Base-by-base conservation (phyloP, 2,329 filamentous ascomycete species). In the Penicillium sp. region DNA sequence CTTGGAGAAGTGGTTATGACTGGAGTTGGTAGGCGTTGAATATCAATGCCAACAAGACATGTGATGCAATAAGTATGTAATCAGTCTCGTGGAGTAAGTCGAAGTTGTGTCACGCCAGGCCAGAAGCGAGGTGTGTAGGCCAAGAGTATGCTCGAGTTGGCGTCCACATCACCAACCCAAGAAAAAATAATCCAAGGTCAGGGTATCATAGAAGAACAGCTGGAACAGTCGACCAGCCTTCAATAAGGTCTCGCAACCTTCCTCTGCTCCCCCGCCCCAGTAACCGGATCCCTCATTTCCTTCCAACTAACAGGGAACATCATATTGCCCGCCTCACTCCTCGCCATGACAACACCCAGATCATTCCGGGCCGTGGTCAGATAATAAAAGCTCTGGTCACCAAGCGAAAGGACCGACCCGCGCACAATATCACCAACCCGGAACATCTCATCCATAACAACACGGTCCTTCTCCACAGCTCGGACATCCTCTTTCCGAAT, bases 271-370 rank as follows among this genome's bases (percentile, higher is more conserved):
- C 84, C 88, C 50, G 83, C 74, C 3, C 92, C 93, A 7, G 90
- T 96, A 72, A 90, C 87, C 0, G 89, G 88, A 81, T 98, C 94
- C 73, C 87, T 86, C 81, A 96, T 96, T 80, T 98, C 94, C 81
- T 90, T 96, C 95, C 95, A 99, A 78, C 89, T 96, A 59, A 96
- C 86, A 1, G 95, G 94, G 72, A 91, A 90, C 93, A 98, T 96
- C 70, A 91, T 86, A 78, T 96, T 94, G 1, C 93, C 93, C 2
- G 86, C 86, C 75, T 96, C 92, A 74, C 92, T 96, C 69, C 87
- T 89, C 10, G 94, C 95, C 88, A 98, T 91, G 42, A 99, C 91
- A 61, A 98, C 94, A 2, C 95, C 95, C 44, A 96, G 83, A 75
- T 96, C 91, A 78, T 99, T 98, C 68, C 88, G 88, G 30, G 93